Evolutionary conservation across 1,284 basidiomycete genomes (phyloP), one percentile per base, ranked within the genome.

Genomic region (Porogramme epimiltina): DNA sequence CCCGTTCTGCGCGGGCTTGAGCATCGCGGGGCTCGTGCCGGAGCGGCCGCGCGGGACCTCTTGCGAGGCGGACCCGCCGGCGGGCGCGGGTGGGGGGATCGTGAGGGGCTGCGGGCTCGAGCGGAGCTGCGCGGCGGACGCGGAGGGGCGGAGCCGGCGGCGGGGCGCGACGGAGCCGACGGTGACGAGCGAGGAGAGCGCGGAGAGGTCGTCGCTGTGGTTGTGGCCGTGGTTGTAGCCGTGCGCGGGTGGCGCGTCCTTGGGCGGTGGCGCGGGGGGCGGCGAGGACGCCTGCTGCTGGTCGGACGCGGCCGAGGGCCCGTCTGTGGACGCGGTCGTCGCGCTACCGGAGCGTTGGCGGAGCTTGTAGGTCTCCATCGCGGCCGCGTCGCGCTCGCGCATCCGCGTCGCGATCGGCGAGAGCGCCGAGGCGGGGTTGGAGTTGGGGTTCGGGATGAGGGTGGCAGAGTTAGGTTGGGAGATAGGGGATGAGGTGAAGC

Each of bases 311-410:
- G 28, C 28, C 6, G 28, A 31, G 10, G 73, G 81, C 53, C 77
- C 81, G 61, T 89, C 87, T 20, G 86, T 87, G 1, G 87, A 88
- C 18, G 82, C 75, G 33, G 84, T 84, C 40, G 81, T 80, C 51
- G 78, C 81, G 63, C 89, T 91, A 46, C 87, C 89, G 66, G 88
- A 91, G 48, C 89, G 79, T 72, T 87, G 88, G 47, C 89, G 81
- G 55, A 80, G 74, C 66, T 89, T 77, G 65, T 91, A 92, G 63
- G 90, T 89, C 65, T 91, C 88, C 75, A 89, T 90, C 23, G 89
- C 90, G 66, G 87, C 87, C 23, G 89, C 89, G 65, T 92, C 90
- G 51, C 83, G 78, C 70, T 91, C 86, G 59, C 84, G 79, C 75
- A 92, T 86, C 25, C 89, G 85, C 56, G 74, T 85, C 18, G 85